Base-by-base conservation (phyloP, 495 filamentous ascomycete species). In the Aspergillus haitiensis region DNA sequence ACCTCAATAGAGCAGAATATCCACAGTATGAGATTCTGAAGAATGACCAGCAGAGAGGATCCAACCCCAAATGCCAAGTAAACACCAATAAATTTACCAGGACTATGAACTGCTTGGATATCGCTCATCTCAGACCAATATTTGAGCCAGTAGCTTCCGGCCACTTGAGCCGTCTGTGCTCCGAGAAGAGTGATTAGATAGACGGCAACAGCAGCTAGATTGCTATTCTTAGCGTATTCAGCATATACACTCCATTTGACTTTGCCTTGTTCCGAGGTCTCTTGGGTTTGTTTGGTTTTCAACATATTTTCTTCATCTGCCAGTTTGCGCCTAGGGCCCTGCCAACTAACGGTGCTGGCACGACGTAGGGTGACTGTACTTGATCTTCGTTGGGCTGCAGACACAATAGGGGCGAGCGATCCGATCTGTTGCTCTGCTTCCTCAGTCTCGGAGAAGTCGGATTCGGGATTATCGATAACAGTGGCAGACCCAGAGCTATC, bases 1-100 rank as follows among this genome's bases (percentile, higher is more conserved):
- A 88, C 88, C 82, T 98, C 93, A 61, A 99, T 97, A 3, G 95
- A 97, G 75, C 95, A 99, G 77, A 97, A 97, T 62, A 99, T 97
- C 93, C 93, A 98, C 16, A 99, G 78, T 59, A 99, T 93, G 56
- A 99, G 77, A 32, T 93, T 97, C 75, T 99, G 95, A 37, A 94
- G 65, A 44, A 97, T 91, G 16, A 93, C 92, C 62, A 99, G 78
- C 34, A 81, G 81, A 31, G 95, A 87, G 18, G 90, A 86, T n/a
- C 95, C 95, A 48, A 98, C 72, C 34, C 95, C 95, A 72, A 99
- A 89, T 27, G 89, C 90, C 70, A 98, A 89, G 73, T 98, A 99
- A 59, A 98, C 81, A 32, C 93, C 93, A 64, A 99, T 88, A 69
- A 93, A 98, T 69, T 90, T 96, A 53, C 88, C 95, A 55, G 92